phyloP scores from a whole-genome alignment of 176 grass and related monocot species.

The Carex cristatella region DNA sequence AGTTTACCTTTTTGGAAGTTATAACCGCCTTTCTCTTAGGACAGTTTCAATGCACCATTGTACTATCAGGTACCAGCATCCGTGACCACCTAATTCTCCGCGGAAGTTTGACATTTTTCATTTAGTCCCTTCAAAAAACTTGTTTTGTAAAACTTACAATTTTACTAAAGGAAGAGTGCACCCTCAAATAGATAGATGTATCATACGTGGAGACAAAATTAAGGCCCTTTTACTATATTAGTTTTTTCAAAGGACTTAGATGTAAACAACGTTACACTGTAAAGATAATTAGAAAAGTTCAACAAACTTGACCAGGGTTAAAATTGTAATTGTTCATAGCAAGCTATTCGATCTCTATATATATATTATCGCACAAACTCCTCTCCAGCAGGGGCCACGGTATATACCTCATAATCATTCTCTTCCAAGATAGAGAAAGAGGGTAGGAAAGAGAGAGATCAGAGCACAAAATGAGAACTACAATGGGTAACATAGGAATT shows the following conservation, averaged over 20 bases:
- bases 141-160: not conserved
- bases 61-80: not conserved
- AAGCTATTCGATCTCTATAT: not conserved
- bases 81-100: not conserved
- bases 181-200: too few species aligned
- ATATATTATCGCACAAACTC: slow-evolving; percentile 5
- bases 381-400: not conserved
- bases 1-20: slow-evolving; percentile 20
- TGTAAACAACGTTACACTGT: not conserved
- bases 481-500: not conserved
- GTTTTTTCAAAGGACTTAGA: not conserved
- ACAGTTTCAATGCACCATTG: not conserved
- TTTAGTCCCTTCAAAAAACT: not conserved
- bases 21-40: not conserved
- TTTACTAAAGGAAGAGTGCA: not conserved
- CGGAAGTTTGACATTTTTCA: not conserved
- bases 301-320: slow-evolving; percentile 7
- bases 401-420: not conserved
- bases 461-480: not conserved
- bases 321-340: not conserved
- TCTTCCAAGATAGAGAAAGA: not conserved
- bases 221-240: not conserved
- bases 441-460: not conserved
- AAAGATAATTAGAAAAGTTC: not conserved
- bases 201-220: not conserved